Base-by-base conservation (phyloP, 2,329 filamentous ascomycete species). In the Fusarium redolens region DNA sequence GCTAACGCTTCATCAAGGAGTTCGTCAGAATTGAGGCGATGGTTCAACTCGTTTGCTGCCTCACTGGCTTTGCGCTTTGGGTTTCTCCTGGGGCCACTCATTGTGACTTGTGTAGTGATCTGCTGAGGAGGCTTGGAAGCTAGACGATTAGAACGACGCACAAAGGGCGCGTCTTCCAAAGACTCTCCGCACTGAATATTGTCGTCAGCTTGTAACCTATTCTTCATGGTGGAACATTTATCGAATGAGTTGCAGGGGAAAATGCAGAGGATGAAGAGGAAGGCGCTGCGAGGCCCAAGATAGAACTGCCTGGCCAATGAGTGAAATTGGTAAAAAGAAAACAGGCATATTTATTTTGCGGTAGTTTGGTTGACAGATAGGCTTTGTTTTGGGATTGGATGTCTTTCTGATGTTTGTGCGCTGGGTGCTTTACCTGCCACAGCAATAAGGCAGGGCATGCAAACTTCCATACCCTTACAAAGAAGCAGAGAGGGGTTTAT, bases 1-100 rank as follows among this genome's bases (percentile, higher is more conserved):
- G 82, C 82, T 62, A 90, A 80, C 3, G 86, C 80, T 45, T 85
- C 82, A 13, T 84, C 80, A 33, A 88, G 81, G 5, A 87, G 79
- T n/a, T 85, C 79, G 8, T 83, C 83, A 1, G 79, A 77, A 2
- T 81, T 63, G 30, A 81, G 77, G n/a, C 51, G 45, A n/a, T 65
- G 54, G 3, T 69, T 73, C 31, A 80, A 79, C 12, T 74, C 65
- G 4, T 63, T 71, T 35, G 82, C 80, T 11, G 75, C 74, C 41
- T 84, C 80, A 22, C 79, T 80, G 9, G 83, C 84, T 71, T 84
- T 86, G 51, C 85, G 83, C 73, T 87, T 87, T 4, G 85, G 83
- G 55, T 83, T 84, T 20, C 83, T 81, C 51, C 79, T 77, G 33
- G 73, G 61, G 35, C 77, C 77, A 48, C 45, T 69, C 71, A 75